Evolutionary conservation across 306 rosid genomes (phyloP), one percentile per base, ranked within the genome.

Genomic region (Amphicarpaea edgeworthii): DNA sequence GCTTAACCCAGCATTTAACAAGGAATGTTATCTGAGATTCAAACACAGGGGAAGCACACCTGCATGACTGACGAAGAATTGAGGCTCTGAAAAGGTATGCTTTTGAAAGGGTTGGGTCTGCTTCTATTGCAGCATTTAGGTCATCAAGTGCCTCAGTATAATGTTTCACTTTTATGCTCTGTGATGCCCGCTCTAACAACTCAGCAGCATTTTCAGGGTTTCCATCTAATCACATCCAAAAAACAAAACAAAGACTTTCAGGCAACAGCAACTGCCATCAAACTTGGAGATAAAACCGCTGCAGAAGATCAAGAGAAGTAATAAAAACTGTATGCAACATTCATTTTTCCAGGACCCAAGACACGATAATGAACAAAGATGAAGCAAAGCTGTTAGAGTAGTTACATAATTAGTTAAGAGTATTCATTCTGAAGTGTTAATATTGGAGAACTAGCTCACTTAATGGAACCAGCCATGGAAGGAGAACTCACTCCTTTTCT

Each of bases 101-200:
- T 85, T 96, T 93, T 12, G 99, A 96, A 79, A 93, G 93, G 67
- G 71, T 80, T 67, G 99, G 97, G 70, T 96, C 98, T 71, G 87
- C 90, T 89, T 90, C 97, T 12, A 93, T 88, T n/a, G 99, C 99
- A 77, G 98, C 83, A 88, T 90, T 88, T 61, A 96, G 96, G 86
- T 96, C 98, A 83, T 90, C 83, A 72, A 96, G 94, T 40, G 99
- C 99, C 85, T 96, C 96, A 12, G 89, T 86, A 67, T 93, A 93
- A 51, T 72, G 93, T 80, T 89, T 93, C 82, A 89, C 90, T 84
- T 88, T 93, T 62, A 96, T 77, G 81, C 90, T 96, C 64, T 83
- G 90, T 3, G 96, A 89, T 77, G 83, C 99, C 76, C 85, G 87
- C 84, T 89, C 91, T 61, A 90, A 86, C 82, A 96, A 89, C 77